These are phyloP conservation scores for Lentinula edodes DNA, from an alignment of 768 basidiomycete genomes.

Conservation along the genomic window DNA sequence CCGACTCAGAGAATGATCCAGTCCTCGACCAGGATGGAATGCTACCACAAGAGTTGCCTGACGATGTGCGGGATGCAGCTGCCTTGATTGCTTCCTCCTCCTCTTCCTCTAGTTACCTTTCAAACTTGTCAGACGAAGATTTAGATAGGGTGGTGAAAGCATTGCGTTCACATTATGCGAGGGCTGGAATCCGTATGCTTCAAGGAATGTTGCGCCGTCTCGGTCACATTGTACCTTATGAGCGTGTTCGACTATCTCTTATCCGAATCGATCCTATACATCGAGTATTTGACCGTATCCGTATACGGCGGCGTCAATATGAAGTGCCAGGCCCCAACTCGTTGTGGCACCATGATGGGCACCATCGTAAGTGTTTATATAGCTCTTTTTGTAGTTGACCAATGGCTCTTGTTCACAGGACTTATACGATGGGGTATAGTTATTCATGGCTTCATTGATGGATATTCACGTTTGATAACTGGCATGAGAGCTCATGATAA, in stretches of 20 bases:
- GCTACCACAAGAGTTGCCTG: not conserved
- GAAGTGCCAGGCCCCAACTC: conserved; percentile 10
- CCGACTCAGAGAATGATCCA: no score
- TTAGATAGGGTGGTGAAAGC: conserved; percentile 8
- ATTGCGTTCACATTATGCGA: conserved; percentile 10
- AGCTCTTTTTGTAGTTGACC: not conserved
- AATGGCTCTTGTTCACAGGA: conserved; percentile 7
- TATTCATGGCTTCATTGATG: conserved; percentile 25
- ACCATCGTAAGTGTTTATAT: conserved; percentile 9
- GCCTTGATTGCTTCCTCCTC: not conserved
- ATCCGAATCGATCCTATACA: conserved; percentile 9
- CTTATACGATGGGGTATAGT: conserved; percentile 24
- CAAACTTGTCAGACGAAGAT: conserved; percentile 9
- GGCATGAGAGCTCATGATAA: conserved; percentile 14
- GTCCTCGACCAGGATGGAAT: not conserved
- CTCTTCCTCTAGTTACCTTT: conserved; percentile 1
- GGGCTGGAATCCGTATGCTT: conserved; percentile 10
- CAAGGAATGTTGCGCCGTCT: conserved; percentile 9
- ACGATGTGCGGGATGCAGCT: not conserved
- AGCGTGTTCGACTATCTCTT: conserved; percentile 9
- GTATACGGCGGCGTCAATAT: conserved; percentile 4
- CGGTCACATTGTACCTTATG: conserved; percentile 10
- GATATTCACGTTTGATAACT: conserved; percentile 17
- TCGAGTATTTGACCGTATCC: conserved; percentile 12
- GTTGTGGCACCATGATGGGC: conserved; percentile 13